Conservation (phyloP, 192 early-diverging fungal genomes). For the Diversispora eburnea region DNA sequence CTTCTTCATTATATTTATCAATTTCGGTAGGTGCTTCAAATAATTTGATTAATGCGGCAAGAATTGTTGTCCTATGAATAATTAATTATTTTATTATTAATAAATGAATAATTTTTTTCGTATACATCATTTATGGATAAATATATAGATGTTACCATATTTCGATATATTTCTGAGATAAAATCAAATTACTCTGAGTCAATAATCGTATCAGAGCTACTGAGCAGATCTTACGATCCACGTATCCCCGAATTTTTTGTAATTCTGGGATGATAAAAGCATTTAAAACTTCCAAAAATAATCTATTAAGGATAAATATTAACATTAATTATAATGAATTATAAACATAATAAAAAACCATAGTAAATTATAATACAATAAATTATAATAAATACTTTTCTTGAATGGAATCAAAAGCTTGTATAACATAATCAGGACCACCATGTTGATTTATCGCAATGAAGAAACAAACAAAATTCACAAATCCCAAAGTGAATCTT, state of each 20-base stretch:
- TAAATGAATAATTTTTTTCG: no score
- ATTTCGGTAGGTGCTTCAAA: conserved; percentile 58
- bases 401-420: conserved; percentile 57
- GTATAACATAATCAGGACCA: conserved; percentile 56
- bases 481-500: conserved; percentile 61
- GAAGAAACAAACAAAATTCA: conserved; percentile 64
- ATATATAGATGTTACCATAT: conserved; percentile 35
- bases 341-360: conserved; percentile 15
- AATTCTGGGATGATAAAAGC: conserved; percentile 66
- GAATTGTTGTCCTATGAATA: conserved; percentile 45
- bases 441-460: conserved; percentile 61
- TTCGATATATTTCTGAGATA: conserved; percentile 49
- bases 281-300: conserved; percentile 65
- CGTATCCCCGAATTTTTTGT: conserved; percentile 46
- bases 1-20: conserved; percentile 42
- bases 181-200: conserved; percentile 51
- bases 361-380: neutral
- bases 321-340: conserved; percentile 28
- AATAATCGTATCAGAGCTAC: conserved; percentile 64
- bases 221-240: conserved; percentile 61
- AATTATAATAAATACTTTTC: conserved; percentile 40
- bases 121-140: conserved; percentile 19
- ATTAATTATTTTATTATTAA: neutral
- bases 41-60: conserved; percentile 50
- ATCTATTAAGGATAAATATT: conserved; percentile 37